Evolutionary conservation across 768 basidiomycete species (phyloP).

Genomic region (Collybiopsis luxurians): DNA sequence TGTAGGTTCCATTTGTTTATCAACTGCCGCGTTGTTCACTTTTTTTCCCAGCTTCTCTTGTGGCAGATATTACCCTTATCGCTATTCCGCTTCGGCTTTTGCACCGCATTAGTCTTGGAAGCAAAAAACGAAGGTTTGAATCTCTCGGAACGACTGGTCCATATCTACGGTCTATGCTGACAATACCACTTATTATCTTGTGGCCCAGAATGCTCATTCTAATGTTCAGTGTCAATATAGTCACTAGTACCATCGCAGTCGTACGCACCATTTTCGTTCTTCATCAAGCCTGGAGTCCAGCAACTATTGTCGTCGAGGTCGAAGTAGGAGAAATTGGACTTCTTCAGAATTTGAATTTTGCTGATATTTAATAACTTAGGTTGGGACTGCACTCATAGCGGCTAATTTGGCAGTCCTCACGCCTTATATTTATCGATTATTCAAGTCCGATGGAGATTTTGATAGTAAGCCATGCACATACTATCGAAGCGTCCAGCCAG

Average conservation of each 20-base stretch:
- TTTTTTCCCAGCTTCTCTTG: neutral
- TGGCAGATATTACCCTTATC: neutral
- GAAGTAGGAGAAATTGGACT: neutral
- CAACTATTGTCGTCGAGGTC: neutral
- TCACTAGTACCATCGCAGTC: neutral
- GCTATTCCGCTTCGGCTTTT: slow-evolving; percentile 1
- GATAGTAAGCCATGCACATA: slow-evolving; percentile 4
- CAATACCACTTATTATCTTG: too few relatives aligned
- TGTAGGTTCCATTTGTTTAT: neutral
- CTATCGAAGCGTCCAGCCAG: neutral
- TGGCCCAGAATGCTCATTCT: slow-evolving; percentile 7
- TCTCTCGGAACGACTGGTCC: too few relatives aligned
- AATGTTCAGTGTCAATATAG: slow-evolving; percentile 2
- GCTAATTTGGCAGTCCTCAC: slow-evolving; percentile 1
- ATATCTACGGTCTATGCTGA: too few relatives aligned
- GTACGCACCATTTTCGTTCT: neutral
- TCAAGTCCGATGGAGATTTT: slow-evolving; percentile 1
- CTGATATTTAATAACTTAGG: neutral
- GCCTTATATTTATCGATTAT: slow-evolving; percentile 1
- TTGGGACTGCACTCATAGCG: slow-evolving; percentile 1
- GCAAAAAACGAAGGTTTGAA: neutral
- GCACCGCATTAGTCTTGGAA: neutral
- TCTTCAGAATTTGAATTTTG: neutral
- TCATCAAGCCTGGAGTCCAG: neutral
- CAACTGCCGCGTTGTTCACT: neutral